phyloP scores from a whole-genome alignment of 2,329 filamentous ascomycete species.

The Neonectria neomacrospora region DNA sequence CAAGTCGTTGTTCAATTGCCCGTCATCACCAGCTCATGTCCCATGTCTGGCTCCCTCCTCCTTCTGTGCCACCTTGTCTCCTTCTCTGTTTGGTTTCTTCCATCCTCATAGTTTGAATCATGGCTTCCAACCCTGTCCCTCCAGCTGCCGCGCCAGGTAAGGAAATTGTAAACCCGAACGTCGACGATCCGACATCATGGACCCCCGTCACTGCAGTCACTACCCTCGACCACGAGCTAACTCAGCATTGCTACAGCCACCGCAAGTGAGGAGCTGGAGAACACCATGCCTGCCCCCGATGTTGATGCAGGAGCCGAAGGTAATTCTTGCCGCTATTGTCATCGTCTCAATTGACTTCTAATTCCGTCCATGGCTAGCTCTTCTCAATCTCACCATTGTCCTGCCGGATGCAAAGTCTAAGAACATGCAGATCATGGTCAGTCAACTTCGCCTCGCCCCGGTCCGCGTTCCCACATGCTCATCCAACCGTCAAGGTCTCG shows the following conservation, averaged over 20 bases:
- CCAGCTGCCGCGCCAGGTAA: constrained; percentile 43
- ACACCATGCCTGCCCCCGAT: constrained; percentile 42
- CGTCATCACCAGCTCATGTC: constrained; percentile 40
- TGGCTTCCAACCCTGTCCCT: constrained; percentile 49
- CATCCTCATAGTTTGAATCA: constrained; percentile 41
- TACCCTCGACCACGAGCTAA: constrained; percentile 21
- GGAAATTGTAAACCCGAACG: constrained; percentile 26
- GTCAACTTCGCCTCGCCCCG: constrained; percentile 44
- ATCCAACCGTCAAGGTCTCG: constrained; percentile 70
- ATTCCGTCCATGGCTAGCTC: constrained; percentile 50
- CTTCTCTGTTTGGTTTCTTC: constrained; percentile 30
- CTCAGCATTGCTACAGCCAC: constrained; percentile 26
- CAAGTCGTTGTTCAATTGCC: constrained; percentile 37
- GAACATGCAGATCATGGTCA: constrained; percentile 87
- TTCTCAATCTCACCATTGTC: constrained; percentile 76
- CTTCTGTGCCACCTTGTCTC: constrained; percentile 22
- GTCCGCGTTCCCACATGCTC: constrained; percentile 20
- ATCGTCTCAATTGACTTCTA: constrained; percentile 25
- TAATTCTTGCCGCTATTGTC: constrained; percentile 34
- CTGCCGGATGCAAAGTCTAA: constrained; percentile 79
- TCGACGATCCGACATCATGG: constrained; percentile 8
- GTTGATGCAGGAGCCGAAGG: constrained; percentile 49
- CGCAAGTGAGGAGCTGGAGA: constrained; percentile 41
- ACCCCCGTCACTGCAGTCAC: constrained; percentile 5
- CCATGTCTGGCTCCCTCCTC: constrained; percentile 42